Percentiles rank a stretch among this genome's conserved stretches.
phyloP scores from a whole-genome alignment of 768 basidiomycete species.

The Hygrophoropsis aurantiaca region DNA sequence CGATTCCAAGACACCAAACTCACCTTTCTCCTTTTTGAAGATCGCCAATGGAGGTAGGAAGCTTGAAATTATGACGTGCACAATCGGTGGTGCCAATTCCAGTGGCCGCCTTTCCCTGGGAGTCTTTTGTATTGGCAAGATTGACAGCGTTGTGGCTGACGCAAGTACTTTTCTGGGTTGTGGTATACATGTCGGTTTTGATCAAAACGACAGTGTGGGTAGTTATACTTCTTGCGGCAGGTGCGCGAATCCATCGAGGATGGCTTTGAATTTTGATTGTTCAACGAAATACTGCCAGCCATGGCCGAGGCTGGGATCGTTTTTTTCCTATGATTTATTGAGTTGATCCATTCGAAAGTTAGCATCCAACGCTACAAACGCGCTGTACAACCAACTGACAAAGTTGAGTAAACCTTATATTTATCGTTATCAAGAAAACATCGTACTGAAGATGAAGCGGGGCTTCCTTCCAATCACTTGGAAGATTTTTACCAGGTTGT shows the following conservation, averaged over 20 bases:
- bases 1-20: neutral
- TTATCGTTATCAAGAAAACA: no score
- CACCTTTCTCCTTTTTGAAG: conserved; percentile 11
- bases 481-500: conserved; percentile 20
- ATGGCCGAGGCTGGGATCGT: conserved; percentile 25
- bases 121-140: neutral
- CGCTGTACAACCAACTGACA: conserved; percentile 26
- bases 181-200: no score
- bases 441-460: no score
- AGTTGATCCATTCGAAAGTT: conserved; percentile 30
- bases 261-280: conserved; percentile 13
- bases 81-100: conserved; percentile 8
- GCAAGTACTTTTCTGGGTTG: neutral
- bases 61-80: conserved; percentile 3
- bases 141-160: neutral
- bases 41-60: neutral
- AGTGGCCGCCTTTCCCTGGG: conserved; percentile 2
- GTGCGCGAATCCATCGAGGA: conserved; percentile 12
- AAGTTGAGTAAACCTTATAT: no score
- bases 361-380: conserved; percentile 28
- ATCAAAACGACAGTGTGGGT: no score
- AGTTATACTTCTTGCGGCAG: neutral
- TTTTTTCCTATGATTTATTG: conserved; percentile 20
- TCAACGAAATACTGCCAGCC: conserved; percentile 28
- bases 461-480: no score